Percentiles rank a stretch among this genome's conserved stretches.
phyloP scores from a whole-genome alignment of 805 yeast species.

The Lipomyces chichibuensis region DNA sequence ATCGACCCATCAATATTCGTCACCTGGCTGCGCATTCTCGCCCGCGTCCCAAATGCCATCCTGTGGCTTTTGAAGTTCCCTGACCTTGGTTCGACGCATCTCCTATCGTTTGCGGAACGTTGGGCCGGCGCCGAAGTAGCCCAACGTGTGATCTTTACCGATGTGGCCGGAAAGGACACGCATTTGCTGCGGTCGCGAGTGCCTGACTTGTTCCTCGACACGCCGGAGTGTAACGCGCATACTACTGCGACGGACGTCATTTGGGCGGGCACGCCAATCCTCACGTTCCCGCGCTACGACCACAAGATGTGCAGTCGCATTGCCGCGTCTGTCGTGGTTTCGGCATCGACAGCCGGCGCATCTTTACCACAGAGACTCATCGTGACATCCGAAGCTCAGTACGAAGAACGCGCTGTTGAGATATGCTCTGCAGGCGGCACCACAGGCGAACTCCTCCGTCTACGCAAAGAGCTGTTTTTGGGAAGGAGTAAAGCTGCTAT shows the following conservation, averaged over 20 bases:
- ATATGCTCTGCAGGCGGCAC: conserved; percentile 28
- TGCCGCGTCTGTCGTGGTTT: conserved; percentile 40
- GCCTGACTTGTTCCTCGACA: conserved; percentile 43
- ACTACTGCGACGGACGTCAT: conserved; percentile 45
- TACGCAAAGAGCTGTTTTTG: conserved; percentile 37
- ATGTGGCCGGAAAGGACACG: conserved; percentile 43
- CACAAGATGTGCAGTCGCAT: conserved; percentile 44
- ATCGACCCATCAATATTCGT: conserved; percentile 42
- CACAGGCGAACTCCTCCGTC: conserved; percentile 27
- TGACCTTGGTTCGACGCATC: conserved; percentile 38
- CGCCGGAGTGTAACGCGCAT: conserved; percentile 46
- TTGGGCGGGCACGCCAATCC: conserved; percentile 44
- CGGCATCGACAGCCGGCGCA: conserved; percentile 21
- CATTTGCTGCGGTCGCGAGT: conserved; percentile 43
- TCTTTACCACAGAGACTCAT: conserved; percentile 27
- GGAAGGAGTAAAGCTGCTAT: conserved; percentile 35
- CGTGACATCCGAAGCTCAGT: conserved; percentile 38
- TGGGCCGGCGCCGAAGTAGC: conserved; percentile 40
- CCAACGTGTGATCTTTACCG: conserved; percentile 41
- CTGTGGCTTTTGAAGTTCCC: conserved; percentile 45
- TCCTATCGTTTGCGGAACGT: conserved; percentile 37
- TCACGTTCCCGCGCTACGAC: conserved; percentile 41
- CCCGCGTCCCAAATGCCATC: conserved; percentile 40
- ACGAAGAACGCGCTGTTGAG: conserved; percentile 39
- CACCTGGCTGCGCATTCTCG: conserved; percentile 41